Base-by-base conservation (phyloP, 805 yeast genomes). In the Kluyveromyces aestuarii region DNA sequence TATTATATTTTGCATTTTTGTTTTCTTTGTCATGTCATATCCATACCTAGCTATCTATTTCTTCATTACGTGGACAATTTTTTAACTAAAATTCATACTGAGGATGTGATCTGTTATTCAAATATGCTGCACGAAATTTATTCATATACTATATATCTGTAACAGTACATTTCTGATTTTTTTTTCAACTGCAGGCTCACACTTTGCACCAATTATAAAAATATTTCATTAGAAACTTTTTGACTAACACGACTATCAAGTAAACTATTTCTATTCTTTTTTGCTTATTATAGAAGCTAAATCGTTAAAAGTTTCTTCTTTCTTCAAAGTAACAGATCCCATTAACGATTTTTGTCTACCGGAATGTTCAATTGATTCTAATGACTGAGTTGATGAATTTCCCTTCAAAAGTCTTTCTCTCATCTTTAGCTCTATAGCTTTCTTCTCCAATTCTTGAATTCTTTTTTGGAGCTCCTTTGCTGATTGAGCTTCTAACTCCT, bases 401-500 rank as follows among this genome's bases (percentile, higher is more conserved):
- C 55, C 58, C 38, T 62, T 59, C 54, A 84, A 62, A 46, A 72
- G 56, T 55, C 70, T 78, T 60, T 85, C 93, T 67, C 80, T 79
- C 51, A 74, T 70, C 69, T 83, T 85, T 66, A 85, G 72, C 53
- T 77, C 83, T 41, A 80, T 83, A 2, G 91, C 91, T 58, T 81
- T 82, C 59, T 75, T 79, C 62, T 86, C 93, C 56, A 86, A 72
- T 49, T 82, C 80, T 17, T 84, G 82, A n/a, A 90, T 91, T 55
- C 90, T 73, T 51, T 72, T 72, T 27, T 87, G 80, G 58, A 86
- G 70, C 58, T 84, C 91, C 59, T 75, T 75, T 0, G 91, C 93
- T 47, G 86, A 79, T 53, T 82, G 83, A 59, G 82, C 82, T 63
- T 86, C 95, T 67, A 86, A 68, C 56, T 85, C 88, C 62, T 85